Evolutionary conservation across 177 flowering plant genomes (phyloP).

Genomic region (Vitis hybrid): DNA sequence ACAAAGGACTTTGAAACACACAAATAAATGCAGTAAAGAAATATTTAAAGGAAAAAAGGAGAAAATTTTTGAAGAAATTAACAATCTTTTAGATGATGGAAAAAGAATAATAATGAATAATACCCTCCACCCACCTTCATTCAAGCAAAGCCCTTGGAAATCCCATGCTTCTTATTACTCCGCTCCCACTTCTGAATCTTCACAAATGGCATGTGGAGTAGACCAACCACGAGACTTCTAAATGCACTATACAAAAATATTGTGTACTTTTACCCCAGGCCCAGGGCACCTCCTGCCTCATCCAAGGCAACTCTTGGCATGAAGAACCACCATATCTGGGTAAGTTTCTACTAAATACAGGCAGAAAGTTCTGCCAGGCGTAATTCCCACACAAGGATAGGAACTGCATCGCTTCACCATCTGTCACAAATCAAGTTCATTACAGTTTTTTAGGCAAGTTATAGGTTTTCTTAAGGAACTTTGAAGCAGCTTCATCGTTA

Average conservation of each 20-base stretch:
- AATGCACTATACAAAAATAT: slow-evolving; percentile 15
- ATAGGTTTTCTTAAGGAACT: slow-evolving; percentile 86
- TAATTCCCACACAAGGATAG: neutral
- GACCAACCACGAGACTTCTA: neutral
- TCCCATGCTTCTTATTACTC: too few species aligned
- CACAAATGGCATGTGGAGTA: neutral
- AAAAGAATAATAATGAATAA: slow-evolving; percentile 5
- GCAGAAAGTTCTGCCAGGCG: slow-evolving; percentile 8
- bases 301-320: neutral
- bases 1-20: neutral
- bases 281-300: neutral
- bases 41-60: neutral
- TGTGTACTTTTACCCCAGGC: neutral
- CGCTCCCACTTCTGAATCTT: neutral
- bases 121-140: neutral
- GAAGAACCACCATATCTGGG: neutral
- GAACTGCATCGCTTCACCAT: neutral
- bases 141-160: neutral
- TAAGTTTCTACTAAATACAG: slow-evolving; percentile 8
- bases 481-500: slow-evolving; percentile 87
- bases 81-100: slow-evolving; percentile 1
- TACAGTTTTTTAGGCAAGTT: slow-evolving; percentile 86
- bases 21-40: neutral
- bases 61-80: neutral
- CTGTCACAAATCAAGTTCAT: neutral